phyloP scores from a whole-genome alignment of 257 asterid genomes.

The Solanum clarkiae region DNA sequence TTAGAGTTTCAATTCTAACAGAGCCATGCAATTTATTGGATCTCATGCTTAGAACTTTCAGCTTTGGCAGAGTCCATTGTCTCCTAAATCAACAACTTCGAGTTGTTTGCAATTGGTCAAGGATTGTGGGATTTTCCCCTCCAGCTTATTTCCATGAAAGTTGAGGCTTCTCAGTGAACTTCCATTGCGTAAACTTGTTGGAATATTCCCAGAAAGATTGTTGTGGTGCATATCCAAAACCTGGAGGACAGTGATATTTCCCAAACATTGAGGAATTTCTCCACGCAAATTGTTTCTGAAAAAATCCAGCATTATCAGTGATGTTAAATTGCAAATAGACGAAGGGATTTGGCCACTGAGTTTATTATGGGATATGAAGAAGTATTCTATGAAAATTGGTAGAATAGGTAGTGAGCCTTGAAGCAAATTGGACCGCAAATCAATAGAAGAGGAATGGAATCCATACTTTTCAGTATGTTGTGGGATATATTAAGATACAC shows the following conservation, averaged over 20 bases:
- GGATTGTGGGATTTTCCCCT: conserved; percentile 7
- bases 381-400: background rate
- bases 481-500: background rate
- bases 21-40: conserved; percentile 5
- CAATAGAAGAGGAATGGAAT: background rate
- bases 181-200: too few species aligned
- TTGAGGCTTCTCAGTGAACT: background rate
- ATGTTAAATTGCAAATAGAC: background rate
- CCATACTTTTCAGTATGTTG: background rate
- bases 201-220: background rate
- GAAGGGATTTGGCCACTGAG: conserved; percentile 4
- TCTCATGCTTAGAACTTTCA: conserved; percentile 10
- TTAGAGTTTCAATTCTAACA: background rate
- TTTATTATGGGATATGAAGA: background rate
- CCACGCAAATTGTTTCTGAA: background rate
- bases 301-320: background rate
- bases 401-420: background rate
- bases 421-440: background rate
- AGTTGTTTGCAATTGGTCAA: conserved; percentile 6
- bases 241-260: background rate
- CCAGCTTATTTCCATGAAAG: conserved; percentile 2
- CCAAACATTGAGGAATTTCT: background rate
- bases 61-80: conserved; percentile 3
- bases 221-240: background rate
- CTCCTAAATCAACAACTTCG: conserved; percentile 14